Percentiles rank a stretch among this genome's conserved stretches.
phyloP scores from a whole-genome alignment of 805 yeast genomes.

The Kodamaea kakaduensis region DNA sequence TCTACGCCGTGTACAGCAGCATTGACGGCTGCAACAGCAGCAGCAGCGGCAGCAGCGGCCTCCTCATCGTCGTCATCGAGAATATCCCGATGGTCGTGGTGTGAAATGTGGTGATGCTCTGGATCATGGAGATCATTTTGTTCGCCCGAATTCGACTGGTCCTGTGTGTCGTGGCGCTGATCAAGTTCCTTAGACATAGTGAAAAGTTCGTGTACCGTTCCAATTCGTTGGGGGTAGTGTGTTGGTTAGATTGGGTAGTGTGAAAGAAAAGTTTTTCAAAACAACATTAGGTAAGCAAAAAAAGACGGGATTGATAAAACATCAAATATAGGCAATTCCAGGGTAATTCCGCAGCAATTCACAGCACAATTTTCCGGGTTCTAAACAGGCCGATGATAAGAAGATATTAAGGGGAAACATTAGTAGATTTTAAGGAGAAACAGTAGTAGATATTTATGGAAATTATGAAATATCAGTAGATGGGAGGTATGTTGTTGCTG shows the following conservation, averaged over 20 bases:
- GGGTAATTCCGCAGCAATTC: too few species aligned
- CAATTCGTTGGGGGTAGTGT: constrained; percentile 6
- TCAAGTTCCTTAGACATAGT: constrained; percentile 7
- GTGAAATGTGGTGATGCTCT: constrained; percentile 1
- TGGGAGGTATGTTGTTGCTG: too few species aligned
- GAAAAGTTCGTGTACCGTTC: constrained; percentile 9
- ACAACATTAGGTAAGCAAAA: not conserved
- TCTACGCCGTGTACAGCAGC: constrained; percentile 17
- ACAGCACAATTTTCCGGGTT: too few species aligned
- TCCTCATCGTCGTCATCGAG: constrained; percentile 5
- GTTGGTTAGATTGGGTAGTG: constrained; percentile 7
- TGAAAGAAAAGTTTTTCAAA: constrained; percentile 7
- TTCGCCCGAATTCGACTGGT: constrained; percentile 2
- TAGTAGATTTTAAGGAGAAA: too few species aligned
- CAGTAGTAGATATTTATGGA: too few species aligned
- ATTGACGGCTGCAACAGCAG: constrained; percentile 10
- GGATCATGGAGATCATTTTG: constrained; percentile 2
- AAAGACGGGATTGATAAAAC: too few species aligned
- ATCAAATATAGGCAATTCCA: too few species aligned
- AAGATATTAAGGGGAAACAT: too few species aligned
- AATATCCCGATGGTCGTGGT: not conserved
- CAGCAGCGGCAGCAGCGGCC: constrained; percentile 8
- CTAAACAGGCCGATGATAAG: too few species aligned
- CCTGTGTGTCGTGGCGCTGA: constrained; percentile 7
- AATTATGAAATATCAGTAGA: too few species aligned